A percentile compares a stretch with the other conserved stretches of the same genome.
Evolutionary conservation across 1,284 basidiomycete species (phyloP).

Genomic region (Trichosporon coremiiforme): DNA sequence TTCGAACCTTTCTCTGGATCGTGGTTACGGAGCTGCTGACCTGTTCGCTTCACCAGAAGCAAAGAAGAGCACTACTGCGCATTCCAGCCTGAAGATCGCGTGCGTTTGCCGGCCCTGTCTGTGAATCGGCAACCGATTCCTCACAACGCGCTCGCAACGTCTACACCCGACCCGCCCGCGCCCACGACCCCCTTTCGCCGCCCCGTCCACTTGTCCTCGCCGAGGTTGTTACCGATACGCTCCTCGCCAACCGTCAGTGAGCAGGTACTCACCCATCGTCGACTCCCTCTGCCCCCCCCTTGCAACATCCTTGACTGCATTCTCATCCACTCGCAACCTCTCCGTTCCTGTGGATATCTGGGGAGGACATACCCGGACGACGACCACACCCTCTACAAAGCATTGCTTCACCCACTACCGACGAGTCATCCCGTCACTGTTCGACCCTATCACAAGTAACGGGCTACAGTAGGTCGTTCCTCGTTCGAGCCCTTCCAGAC

Average conservation of each 20-base stretch:
- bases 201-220: conserved; percentile 18
- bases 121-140: conserved; percentile 4
- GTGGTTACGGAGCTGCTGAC: neutral
- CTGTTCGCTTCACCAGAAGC: neutral
- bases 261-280: neutral
- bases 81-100: neutral
- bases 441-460: conserved; percentile 15
- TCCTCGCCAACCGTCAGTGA: conserved; percentile 11
- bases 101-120: neutral
- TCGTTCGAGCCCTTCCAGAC: conserved; percentile 14
- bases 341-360: conserved; percentile 9
- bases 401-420: neutral
- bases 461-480: conserved; percentile 6
- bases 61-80: neutral
- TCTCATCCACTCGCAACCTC: neutral
- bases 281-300: neutral
- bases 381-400: neutral
- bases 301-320: neutral
- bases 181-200: neutral
- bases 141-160: conserved; percentile 4
- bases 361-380: conserved; percentile 3
- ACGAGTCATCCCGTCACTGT: neutral
- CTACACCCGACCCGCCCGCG: neutral
- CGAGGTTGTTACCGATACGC: conserved; percentile 11
- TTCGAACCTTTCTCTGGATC: neutral